Evolutionary conservation across 1,139 yeast genomes (phyloP).

Genomic region (Yamadazyma membranifaciens): DNA sequence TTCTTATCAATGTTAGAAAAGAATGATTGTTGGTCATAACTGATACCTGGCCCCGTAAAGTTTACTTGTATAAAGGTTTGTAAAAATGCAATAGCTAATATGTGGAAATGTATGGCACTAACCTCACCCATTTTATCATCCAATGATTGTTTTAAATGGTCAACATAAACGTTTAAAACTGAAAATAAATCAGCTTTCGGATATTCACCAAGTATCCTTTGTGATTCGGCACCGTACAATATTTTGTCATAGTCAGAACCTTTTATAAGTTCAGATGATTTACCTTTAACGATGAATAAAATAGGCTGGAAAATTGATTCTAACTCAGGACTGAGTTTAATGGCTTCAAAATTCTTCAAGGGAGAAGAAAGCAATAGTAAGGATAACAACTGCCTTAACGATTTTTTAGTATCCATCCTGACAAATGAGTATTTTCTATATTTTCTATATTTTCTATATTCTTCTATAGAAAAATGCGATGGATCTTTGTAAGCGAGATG

Average conservation of each 20-base stretch:
- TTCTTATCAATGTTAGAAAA: slow-evolving; percentile 30
- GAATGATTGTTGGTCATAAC: slow-evolving; percentile 31
- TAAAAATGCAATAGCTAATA: slow-evolving; percentile 55
- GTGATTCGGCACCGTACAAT: slow-evolving; percentile 14
- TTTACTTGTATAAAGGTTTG: slow-evolving; percentile 75
- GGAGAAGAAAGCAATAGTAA: slow-evolving; percentile 16
- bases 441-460: not conserved
- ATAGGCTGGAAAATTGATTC: slow-evolving; percentile 11
- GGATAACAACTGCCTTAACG: slow-evolving; percentile 11
- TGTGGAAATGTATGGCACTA: slow-evolving; percentile 26
- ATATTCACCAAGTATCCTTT: slow-evolving; percentile 16
- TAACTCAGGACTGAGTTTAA: slow-evolving; percentile 3
- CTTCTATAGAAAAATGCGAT: not conserved
- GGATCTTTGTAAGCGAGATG: not conserved
- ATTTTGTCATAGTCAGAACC: slow-evolving; percentile 16
- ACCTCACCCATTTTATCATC: slow-evolving; percentile 12
- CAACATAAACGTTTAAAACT: slow-evolving; percentile 22
- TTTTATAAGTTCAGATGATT: slow-evolving; percentile 21
- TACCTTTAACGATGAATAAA: slow-evolving; percentile 21
- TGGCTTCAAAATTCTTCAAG: slow-evolving; percentile 1
- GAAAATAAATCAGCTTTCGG: slow-evolving; percentile 20
- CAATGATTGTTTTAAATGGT: slow-evolving; percentile 14
- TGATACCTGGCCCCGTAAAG: slow-evolving; percentile 77
- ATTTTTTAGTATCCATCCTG: not conserved
- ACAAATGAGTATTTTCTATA: slow-evolving; percentile 1